Evolutionary conservation across 2,329 filamentous ascomycete species (phyloP).

Genomic region (Elsinoe perseae): DNA sequence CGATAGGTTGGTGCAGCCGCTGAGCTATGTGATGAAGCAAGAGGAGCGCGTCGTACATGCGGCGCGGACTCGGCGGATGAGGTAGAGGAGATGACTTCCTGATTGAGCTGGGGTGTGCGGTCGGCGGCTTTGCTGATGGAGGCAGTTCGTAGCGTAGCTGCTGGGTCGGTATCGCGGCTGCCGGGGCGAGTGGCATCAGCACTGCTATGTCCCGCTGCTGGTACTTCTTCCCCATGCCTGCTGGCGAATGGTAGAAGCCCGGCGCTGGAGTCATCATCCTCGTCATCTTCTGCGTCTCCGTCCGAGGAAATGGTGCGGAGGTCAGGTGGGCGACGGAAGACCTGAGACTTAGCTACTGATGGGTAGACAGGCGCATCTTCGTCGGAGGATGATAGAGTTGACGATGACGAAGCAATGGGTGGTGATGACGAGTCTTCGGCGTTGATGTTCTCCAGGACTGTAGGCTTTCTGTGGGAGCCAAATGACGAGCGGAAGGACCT

Average conservation of each 20-base stretch:
- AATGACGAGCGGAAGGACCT: slow-evolving; percentile 25
- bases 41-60: not conserved
- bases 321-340: slow-evolving; percentile 37
- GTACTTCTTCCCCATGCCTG: slow-evolving; percentile 20
- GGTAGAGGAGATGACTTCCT: not conserved
- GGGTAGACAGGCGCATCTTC: slow-evolving; percentile 31
- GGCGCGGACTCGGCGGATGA: not conserved
- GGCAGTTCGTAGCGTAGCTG: slow-evolving; percentile 18
- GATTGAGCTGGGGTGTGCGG: slow-evolving; percentile 16
- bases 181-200: slow-evolving; percentile 14
- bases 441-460: slow-evolving; percentile 21
- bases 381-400: slow-evolving; percentile 27
- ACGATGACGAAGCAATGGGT: slow-evolving; percentile 25
- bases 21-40: slow-evolving; percentile 5
- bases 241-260: slow-evolving; percentile 38
- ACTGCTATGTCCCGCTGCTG: slow-evolving; percentile 21
- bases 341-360: slow-evolving; percentile 37
- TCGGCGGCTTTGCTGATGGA: not conserved
- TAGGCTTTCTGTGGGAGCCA: slow-evolving; percentile 21
- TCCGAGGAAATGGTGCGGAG: slow-evolving; percentile 30
- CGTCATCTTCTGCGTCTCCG: slow-evolving; percentile 30
- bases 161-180: slow-evolving; percentile 15
- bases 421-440: slow-evolving; percentile 25
- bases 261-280: slow-evolving; percentile 45
- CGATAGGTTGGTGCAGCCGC: not conserved